These are phyloP conservation scores for Suillus fuscotomentosus DNA, from an alignment of 768 basidiomycete genomes.

Conservation along the genomic window DNA sequence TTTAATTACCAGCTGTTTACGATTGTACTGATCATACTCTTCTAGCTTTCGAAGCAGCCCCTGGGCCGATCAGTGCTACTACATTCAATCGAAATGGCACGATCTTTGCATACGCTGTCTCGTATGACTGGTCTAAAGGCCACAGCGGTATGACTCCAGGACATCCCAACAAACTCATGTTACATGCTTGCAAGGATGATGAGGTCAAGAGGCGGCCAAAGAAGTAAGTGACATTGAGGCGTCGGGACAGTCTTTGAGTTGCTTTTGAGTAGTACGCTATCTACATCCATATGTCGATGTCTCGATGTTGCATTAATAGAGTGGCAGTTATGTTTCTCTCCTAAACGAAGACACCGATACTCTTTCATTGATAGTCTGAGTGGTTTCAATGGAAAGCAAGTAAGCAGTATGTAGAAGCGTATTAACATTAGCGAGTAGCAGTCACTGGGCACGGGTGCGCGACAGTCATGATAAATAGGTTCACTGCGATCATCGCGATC, in stretches of 20 bases:
- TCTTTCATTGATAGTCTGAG: background rate
- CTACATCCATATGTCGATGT: slow-evolving; percentile 4
- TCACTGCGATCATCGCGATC: too few species aligned
- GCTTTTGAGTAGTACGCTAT: slow-evolving; percentile 4
- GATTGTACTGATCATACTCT: slow-evolving; percentile 3
- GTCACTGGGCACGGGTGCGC: background rate
- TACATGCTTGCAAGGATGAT: slow-evolving; percentile 85
- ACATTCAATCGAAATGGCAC: slow-evolving; percentile 86
- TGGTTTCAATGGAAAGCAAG: background rate
- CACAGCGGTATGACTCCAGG: slow-evolving; percentile 78
- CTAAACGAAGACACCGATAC: background rate
- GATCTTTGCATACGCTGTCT: slow-evolving; percentile 90
- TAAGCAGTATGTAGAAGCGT: slow-evolving; percentile 10
- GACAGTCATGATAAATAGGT: too few species aligned
- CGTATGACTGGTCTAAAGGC: slow-evolving; percentile 94
- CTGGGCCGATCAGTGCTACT: slow-evolving; percentile 76
- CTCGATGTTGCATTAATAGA: slow-evolving; percentile 9
- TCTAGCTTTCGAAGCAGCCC: slow-evolving; percentile 68
- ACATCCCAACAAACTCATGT: slow-evolving; percentile 74
- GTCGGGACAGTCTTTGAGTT: background rate
- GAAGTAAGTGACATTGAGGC: slow-evolving; percentile 20
- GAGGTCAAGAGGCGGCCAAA: slow-evolving; percentile 70
- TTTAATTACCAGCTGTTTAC: background rate
- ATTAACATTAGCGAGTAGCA: slow-evolving; percentile 18
- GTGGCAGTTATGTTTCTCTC: background rate